phyloP scores from a whole-genome alignment of 2,329 filamentous ascomycete genomes.

The Lizonia empirigonia region DNA sequence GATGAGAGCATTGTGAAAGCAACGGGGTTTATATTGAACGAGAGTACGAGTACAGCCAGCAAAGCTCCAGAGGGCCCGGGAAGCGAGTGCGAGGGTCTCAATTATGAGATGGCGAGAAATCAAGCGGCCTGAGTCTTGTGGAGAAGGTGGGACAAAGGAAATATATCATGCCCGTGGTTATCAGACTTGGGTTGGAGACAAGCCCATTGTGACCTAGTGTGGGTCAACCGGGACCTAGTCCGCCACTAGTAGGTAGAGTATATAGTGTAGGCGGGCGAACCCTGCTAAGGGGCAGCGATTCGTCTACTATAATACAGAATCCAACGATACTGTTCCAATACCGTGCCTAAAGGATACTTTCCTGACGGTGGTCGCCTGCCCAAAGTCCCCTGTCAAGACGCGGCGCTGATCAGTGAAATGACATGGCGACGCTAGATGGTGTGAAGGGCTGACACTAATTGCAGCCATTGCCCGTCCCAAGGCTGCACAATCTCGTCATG shows the following conservation, averaged over 20 bases:
- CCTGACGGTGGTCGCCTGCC: conserved; percentile 18
- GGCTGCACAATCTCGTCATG: conserved; percentile 23
- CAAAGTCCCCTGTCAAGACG: conserved; percentile 13
- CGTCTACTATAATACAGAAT: no score
- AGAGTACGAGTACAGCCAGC: conserved; percentile 9
- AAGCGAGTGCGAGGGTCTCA: conserved; percentile 12
- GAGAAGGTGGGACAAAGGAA: conserved; percentile 24
- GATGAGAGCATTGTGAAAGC: conserved; percentile 17
- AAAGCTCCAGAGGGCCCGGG: neutral
- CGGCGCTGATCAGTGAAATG: conserved; percentile 18
- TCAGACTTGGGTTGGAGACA: no score
- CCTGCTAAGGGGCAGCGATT: no score
- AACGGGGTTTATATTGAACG: conserved; percentile 1
- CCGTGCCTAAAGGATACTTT: no score
- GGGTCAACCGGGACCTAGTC: no score
- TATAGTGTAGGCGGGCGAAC: no score
- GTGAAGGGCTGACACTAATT: conserved; percentile 30
- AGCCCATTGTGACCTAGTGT: no score
- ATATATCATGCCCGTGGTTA: conserved; percentile 24
- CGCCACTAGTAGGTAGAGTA: no score
- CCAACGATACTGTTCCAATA: no score
- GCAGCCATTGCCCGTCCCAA: conserved; percentile 16
- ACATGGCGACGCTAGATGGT: conserved; percentile 13
- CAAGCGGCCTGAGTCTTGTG: conserved; percentile 14
- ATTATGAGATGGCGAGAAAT: conserved; percentile 2